Evolutionary conservation across 768 basidiomycete genomes (phyloP).

Genomic region (Tulasnella sp.): DNA sequence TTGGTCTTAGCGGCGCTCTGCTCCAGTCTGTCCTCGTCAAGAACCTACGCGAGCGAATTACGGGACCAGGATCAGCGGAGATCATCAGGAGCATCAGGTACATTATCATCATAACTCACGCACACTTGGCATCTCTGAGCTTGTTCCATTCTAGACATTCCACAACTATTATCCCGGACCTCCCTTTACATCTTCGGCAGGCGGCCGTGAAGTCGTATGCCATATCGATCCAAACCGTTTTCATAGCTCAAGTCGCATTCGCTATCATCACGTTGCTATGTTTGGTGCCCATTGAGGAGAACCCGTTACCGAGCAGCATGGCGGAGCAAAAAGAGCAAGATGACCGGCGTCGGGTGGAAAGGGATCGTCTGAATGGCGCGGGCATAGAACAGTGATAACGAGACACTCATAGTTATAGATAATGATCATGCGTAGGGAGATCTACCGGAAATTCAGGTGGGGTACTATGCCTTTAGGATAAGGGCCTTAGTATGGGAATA

Average conservation of each 20-base stretch:
- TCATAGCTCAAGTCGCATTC: slow-evolving; percentile 63
- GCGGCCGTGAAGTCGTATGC: slow-evolving; percentile 70
- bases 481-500: too few relatives aligned
- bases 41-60: slow-evolving; percentile 62
- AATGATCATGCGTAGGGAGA: too few relatives aligned
- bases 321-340: slow-evolving; percentile 51
- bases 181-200: slow-evolving; percentile 42
- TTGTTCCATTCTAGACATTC: slow-evolving; percentile 28
- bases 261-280: slow-evolving; percentile 56
- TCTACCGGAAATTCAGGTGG: too few relatives aligned
- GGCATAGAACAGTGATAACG: too few relatives aligned
- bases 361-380: too few relatives aligned
- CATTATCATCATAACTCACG: not conserved
- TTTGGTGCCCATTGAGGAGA: slow-evolving; percentile 50
- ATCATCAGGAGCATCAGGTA: slow-evolving; percentile 29
- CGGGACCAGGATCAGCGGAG: slow-evolving; percentile 59
- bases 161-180: slow-evolving; percentile 54
- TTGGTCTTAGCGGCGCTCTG: slow-evolving; percentile 75
- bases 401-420: too few relatives aligned
- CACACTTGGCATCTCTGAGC: slow-evolving; percentile 19
- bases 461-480: too few relatives aligned
- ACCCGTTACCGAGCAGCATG: slow-evolving; percentile 36
- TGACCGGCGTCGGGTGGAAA: slow-evolving; percentile 18
- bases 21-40: slow-evolving; percentile 66
- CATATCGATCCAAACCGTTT: slow-evolving; percentile 67